These are phyloP conservation scores for Kwoniella newhampshirensis DNA, from an alignment of 768 basidiomycete species.

Conservation along the genomic window DNA sequence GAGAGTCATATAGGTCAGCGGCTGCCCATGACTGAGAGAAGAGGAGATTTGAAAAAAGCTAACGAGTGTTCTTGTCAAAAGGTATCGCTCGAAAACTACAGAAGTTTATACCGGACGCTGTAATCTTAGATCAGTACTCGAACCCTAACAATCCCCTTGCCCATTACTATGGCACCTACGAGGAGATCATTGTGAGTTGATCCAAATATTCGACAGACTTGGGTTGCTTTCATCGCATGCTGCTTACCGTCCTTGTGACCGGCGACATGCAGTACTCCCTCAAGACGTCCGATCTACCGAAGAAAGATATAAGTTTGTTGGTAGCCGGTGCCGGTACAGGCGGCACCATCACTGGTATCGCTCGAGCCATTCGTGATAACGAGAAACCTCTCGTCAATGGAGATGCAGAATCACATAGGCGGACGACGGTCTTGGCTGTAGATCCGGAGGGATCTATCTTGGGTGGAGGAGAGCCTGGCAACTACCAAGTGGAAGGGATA, in stretches of 20 bases:
- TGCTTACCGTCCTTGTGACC: constrained; percentile 25
- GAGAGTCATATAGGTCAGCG: constrained; percentile 86
- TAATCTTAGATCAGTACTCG: constrained; percentile 86
- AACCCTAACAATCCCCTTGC: constrained; percentile 78
- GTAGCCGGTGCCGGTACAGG: constrained; percentile 91
- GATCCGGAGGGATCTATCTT: constrained; percentile 95
- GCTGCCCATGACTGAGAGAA: no score
- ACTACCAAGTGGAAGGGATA: constrained; percentile 90
- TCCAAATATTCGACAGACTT: background rate
- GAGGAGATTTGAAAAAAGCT: no score
- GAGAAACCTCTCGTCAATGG: constrained; percentile 42
- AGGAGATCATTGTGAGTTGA: constrained; percentile 71
- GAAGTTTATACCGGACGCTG: constrained; percentile 72
- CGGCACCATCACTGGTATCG: constrained; percentile 80
- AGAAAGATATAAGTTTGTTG: constrained; percentile 62
- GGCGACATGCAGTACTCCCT: constrained; percentile 52
- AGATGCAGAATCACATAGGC: background rate
- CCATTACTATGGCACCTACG: constrained; percentile 85
- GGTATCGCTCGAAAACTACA: constrained; percentile 79
- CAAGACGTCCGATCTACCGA: constrained; percentile 60
- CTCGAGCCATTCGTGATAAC: constrained; percentile 34
- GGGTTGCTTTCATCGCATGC: background rate
- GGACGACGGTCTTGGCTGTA: constrained; percentile 66
- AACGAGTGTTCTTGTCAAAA: constrained; percentile 57
- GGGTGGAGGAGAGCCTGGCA: constrained; percentile 59